phyloP scores from a whole-genome alignment of 2,329 filamentous ascomycete species.

The Colletotrichum viniferum region DNA sequence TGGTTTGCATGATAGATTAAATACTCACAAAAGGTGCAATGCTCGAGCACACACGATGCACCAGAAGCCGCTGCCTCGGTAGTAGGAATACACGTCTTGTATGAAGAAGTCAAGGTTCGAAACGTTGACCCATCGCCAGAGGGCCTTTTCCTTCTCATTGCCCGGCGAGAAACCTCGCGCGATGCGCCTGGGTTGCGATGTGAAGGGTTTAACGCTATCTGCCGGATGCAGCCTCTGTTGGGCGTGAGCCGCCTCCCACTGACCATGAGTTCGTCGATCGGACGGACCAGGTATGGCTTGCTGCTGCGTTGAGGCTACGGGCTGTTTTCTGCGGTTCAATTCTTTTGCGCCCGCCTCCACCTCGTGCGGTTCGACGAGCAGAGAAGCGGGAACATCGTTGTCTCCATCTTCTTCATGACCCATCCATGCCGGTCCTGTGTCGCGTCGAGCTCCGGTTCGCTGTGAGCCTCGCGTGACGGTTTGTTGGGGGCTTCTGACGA shows the following conservation, averaged over 20 bases:
- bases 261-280: slow-evolving; percentile 48
- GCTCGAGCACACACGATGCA: slow-evolving; percentile 78
- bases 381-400: slow-evolving; percentile 68
- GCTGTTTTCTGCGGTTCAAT: not conserved
- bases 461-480: not conserved
- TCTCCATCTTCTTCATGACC: slow-evolving; percentile 54
- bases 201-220: slow-evolving; percentile 27
- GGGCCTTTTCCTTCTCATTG: slow-evolving; percentile 71
- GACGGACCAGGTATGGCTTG: slow-evolving; percentile 44
- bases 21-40: slow-evolving; percentile 73
- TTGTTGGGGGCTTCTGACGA: slow-evolving; percentile 11
- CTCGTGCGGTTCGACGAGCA: slow-evolving; percentile 60
- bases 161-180: slow-evolving; percentile 32
- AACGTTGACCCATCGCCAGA: slow-evolving; percentile 94
- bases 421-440: slow-evolving; percentile 30
- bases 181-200: slow-evolving; percentile 31
- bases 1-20: not conserved
- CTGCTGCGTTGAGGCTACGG: not conserved
- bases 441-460: slow-evolving; percentile 3
- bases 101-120: slow-evolving; percentile 89
- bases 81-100: slow-evolving; percentile 85
- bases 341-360: not conserved
- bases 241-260: slow-evolving; percentile 59
- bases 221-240: slow-evolving; percentile 56
- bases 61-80: slow-evolving; percentile 80